Base-by-base conservation (phyloP, 179 eudicot species). In the Spinacia oleracea region DNA sequence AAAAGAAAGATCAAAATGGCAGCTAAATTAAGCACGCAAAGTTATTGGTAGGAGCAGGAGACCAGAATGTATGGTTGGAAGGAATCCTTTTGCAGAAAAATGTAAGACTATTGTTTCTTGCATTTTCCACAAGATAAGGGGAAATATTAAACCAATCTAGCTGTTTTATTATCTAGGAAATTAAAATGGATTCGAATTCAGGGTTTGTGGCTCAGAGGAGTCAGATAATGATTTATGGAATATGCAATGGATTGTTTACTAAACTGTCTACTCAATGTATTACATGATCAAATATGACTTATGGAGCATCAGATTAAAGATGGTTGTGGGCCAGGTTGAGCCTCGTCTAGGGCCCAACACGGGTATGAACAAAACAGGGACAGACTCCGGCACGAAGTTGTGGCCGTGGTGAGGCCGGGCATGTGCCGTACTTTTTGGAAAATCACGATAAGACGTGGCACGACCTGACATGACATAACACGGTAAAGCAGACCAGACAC, bases 41-140 rank as follows among this genome's bases (percentile, higher is more conserved):
- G 32, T 59, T 25, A 59, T 59, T 59, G 14, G 23, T 53, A 53
- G 23, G 9, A 53, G 58, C 25, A 43, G 72, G 77, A 79, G 77
- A 72, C 81, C 64, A 63, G 48, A 12, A 21, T 72, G 81, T 74
- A 79, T 79, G 81, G 81, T 48, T 20, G 1, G 27, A 38, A 45
- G 0, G 38, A 34, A 48, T 25, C 27, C 31, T 68, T 10, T 31
- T 71, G n/a, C 70, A 70, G 56, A 70, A 51, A 51, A 38, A 32
- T 51, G 38, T 66, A 35, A 32, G 12, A 35, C 32, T n/a, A 50
- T 25, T 68, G 34, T 53, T 67, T 12, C 1, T 53, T 67, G 5
- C 1, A 70, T 67, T 23, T 73, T 40, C 53, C 53, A 55, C 10
- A 74, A 74, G 48, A 35, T 60, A 74, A 53, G 35, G 14, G 4